Percentiles rank a stretch among this genome's conserved stretches.
These are phyloP conservation scores for Xylariaceae sp. DNA, from an alignment of 2,329 filamentous ascomycete genomes.

Conservation along the genomic window DNA sequence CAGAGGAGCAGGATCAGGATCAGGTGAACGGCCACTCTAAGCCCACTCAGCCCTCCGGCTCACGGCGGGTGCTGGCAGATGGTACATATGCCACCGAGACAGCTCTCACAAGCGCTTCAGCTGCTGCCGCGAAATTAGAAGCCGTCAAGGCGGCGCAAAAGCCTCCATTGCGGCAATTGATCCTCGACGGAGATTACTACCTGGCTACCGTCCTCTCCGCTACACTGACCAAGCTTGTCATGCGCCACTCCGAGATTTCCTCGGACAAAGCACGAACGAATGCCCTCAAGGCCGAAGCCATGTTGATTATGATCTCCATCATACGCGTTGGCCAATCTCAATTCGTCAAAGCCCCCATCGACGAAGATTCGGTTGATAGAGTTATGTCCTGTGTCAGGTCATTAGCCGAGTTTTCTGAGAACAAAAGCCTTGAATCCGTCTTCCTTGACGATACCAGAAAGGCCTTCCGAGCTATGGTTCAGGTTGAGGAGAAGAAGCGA, in stretches of 20 bases:
- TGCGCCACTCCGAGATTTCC: constrained; percentile 94
- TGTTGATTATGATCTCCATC: constrained; percentile 99
- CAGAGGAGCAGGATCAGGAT: constrained; percentile 52
- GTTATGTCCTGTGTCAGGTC: constrained; percentile 97
- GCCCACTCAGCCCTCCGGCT: constrained; percentile 69
- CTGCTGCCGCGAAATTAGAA: constrained; percentile 83
- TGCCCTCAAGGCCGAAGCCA: constrained; percentile 88
- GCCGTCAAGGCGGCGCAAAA: constrained; percentile 97
- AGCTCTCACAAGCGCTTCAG: constrained; percentile 86
- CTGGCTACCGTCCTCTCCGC: constrained; percentile 91
- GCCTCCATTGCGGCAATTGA: constrained; percentile 87
- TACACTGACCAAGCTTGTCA: constrained; percentile 92
- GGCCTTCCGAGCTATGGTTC: constrained; percentile 95
- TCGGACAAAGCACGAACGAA: constrained; percentile 82
- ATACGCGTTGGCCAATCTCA: constrained; percentile 98
- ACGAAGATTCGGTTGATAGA: constrained; percentile 96
- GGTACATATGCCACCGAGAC: constrained; percentile 97
- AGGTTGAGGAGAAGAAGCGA: constrained; percentile 95
- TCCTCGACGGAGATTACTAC: constrained; percentile 96
- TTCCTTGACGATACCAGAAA: constrained; percentile 93
- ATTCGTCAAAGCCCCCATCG: constrained; percentile 94
- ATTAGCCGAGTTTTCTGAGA: constrained; percentile 80
- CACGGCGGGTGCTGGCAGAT: constrained; percentile 86
- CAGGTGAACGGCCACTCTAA: constrained; percentile 80
- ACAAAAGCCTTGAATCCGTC: constrained; percentile 84